These are phyloP conservation scores for Trichophyton rubrum DNA, from an alignment of 2,329 filamentous ascomycete species.

Conservation along the genomic window DNA sequence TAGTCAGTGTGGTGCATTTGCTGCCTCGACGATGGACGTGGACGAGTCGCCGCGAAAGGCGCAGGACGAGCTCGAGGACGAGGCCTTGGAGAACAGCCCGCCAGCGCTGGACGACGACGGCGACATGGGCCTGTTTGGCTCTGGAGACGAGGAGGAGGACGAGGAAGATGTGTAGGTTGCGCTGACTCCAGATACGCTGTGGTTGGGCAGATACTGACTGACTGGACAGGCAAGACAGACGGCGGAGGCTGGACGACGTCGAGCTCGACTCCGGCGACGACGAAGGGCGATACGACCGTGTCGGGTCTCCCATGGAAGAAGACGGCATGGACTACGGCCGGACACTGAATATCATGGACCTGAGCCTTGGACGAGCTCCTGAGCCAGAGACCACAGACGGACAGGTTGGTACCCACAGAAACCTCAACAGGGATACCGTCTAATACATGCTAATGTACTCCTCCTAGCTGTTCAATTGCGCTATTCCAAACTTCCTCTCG, in stretches of 20 bases:
- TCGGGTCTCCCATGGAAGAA: conserved; percentile 35
- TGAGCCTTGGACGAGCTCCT: conserved; percentile 45
- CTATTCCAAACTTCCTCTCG: conserved; percentile 50
- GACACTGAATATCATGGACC: conserved; percentile 42
- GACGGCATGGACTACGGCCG: conserved; percentile 32
- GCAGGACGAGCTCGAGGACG: background rate
- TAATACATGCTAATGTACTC: background rate
- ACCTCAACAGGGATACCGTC: background rate
- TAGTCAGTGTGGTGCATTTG: too few relatives aligned
- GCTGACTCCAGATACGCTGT: too few relatives aligned
- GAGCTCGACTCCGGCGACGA: conserved; percentile 54
- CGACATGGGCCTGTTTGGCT: conserved; percentile 36
- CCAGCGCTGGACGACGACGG: conserved; percentile 14
- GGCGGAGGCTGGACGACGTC: conserved; percentile 45
- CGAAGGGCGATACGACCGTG: conserved; percentile 43
- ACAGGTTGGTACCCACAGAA: conserved; percentile 22
- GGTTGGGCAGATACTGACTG: background rate
- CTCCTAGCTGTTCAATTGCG: conserved; percentile 46
- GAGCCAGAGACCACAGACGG: conserved; percentile 40
- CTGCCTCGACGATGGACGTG: background rate
- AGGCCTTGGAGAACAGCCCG: conserved; percentile 15
- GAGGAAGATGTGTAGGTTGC: conserved; percentile 26
- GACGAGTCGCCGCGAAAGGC: background rate
- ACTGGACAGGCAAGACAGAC: conserved; percentile 20
- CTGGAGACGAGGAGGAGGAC: conserved; percentile 33